Evolutionary conservation across 2,329 filamentous ascomycete species (phyloP), one percentile per base, ranked within the genome.

Genomic region (Ceratocystiopsis sp.): DNA sequence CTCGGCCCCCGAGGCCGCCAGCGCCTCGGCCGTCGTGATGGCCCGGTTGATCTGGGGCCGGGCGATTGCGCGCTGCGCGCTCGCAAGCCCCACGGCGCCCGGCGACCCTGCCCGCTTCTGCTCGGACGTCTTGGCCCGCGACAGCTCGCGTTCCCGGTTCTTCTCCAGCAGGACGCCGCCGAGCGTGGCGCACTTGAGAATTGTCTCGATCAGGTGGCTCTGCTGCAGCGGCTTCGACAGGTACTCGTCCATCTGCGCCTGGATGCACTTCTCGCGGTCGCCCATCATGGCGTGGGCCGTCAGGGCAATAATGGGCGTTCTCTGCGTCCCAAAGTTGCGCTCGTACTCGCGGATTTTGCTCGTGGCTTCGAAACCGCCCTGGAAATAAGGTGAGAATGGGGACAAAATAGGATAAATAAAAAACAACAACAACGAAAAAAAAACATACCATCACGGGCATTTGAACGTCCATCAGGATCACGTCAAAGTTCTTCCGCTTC

Each of bases 181-280:
- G 33, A 96, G 77, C 5, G 91, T 95, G 13, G 86, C 89, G 58
- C 89, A 96, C 60, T 95, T 94, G 50, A 96, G 73, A 47, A 98
- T 96, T 8, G 51, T 52, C 47, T 52, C 50, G 29, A 52, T 52
- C 29, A 53, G 49, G 45, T 52, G 51, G 51, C 48, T 53, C 45
- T 53, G 51, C 46, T 52, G 50, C 41, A 53, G 47, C 12, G 50
- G 51, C 49, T 98, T 98, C 16, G 89, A 94, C 37, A 98, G 68
- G 57, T 98, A 98, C 61, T 98, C 91, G 59, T 98, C 91, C 91
- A 98, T 98, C 65, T 96, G 86, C 11, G 89, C 91, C 59, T 94
- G 85, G 48, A 98, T 93, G 61, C 91, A 98, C 67, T 93, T 94
- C 60, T 98, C 91, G 41, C 91, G 77, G 57, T 98, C 91, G 50